Conservation (phyloP, 2,329 filamentous ascomycete species). For the Claviceps capensis region DNA sequence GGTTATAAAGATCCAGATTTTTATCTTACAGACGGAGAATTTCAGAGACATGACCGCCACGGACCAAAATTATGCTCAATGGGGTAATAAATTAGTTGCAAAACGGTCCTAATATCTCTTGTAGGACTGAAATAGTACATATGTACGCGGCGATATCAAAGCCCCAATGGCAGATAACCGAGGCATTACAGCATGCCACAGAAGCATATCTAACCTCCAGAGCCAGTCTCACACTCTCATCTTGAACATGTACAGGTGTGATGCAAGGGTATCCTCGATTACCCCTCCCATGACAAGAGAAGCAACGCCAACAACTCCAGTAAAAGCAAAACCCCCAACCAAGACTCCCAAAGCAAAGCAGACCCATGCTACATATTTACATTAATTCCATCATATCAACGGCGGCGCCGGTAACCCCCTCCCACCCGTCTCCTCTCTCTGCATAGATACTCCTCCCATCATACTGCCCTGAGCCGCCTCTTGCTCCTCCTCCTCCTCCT, state of each 20-base stretch:
- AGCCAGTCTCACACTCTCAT: neutral
- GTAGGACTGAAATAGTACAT: no score
- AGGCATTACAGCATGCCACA: neutral
- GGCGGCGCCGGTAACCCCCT: constrained; percentile 18
- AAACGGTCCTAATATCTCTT: no score
- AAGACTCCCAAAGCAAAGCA: neutral
- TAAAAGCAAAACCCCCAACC: neutral
- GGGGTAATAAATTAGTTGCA: no score
- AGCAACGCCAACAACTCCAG: neutral
- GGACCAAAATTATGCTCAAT: no score
- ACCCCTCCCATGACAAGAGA: neutral
- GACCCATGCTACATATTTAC: neutral
- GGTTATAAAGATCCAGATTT: no score
- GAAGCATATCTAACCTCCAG: neutral
- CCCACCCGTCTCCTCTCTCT: constrained; percentile 20
- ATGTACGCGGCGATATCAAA: no score
- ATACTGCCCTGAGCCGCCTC: constrained; percentile 10
- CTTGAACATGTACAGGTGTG: neutral
- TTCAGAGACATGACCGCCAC: no score
- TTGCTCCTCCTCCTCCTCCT: constrained; percentile 16
- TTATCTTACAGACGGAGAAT: no score
- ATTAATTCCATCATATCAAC: constrained; percentile 7
- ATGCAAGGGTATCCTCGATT: neutral
- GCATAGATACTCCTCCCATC: constrained; percentile 26
- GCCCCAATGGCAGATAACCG: no score